A percentile compares a stretch with the other conserved stretches of the same genome.
Conservation (phyloP, 1,284 basidiomycete species). For the Uromyces viciae-fabae region DNA sequence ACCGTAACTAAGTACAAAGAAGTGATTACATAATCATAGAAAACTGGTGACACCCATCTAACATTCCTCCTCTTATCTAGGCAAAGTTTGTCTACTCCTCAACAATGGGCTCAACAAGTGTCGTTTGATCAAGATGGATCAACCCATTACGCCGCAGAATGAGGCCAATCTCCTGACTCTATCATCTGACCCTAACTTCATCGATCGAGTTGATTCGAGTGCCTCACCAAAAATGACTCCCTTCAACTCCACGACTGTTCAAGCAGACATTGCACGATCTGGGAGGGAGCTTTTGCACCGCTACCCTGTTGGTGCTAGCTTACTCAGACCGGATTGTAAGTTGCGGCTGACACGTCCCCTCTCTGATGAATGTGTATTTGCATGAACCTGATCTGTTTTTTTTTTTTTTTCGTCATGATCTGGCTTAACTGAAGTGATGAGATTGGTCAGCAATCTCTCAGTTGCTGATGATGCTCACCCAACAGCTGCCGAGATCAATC, state of each 20-base stretch:
- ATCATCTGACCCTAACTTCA: neutral
- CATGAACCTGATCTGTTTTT: neutral
- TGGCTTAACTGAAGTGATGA: neutral
- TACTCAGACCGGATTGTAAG: slow-evolving; percentile 28
- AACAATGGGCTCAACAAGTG: too few relatives aligned
- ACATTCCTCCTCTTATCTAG: too few relatives aligned
- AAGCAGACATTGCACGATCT: slow-evolving; percentile 24
- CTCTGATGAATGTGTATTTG: neutral
- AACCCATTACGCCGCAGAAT: neutral
- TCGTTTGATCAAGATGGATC: slow-evolving; percentile 6
- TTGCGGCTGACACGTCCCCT: neutral
- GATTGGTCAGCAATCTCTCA: slow-evolving; percentile 6
- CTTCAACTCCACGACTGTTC: slow-evolving; percentile 1
- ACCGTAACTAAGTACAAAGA: too few relatives aligned
- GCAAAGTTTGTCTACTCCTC: too few relatives aligned
- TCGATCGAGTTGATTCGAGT: neutral
- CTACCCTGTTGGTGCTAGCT: slow-evolving; percentile 12
- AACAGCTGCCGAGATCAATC: neutral
- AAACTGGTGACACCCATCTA: too few relatives aligned
- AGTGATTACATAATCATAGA: too few relatives aligned
- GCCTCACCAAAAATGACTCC: neutral
- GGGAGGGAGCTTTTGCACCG: slow-evolving; percentile 1
- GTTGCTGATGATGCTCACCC: slow-evolving; percentile 24
- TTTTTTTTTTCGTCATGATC: neutral
- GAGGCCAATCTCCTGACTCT: neutral